Evolutionary conservation across 352 stramenopile species (phyloP).

Genomic region (Hyaloperonospora brassicae): DNA sequence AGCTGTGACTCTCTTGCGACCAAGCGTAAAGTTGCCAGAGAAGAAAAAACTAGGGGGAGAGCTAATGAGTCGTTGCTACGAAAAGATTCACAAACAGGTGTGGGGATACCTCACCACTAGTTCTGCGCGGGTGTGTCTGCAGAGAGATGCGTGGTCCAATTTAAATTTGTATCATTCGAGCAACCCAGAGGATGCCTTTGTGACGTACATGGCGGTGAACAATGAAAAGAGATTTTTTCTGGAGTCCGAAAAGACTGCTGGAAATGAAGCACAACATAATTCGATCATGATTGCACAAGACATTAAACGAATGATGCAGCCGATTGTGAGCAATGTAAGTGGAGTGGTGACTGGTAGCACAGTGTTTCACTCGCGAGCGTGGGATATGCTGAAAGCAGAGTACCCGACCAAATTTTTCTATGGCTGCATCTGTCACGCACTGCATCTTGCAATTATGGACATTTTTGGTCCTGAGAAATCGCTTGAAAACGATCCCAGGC

Average conservation of each 20-base stretch:
- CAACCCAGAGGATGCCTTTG: conserved; percentile 56
- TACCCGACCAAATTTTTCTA: conserved; percentile 86
- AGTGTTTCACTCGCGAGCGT: conserved; percentile 62
- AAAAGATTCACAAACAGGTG: conserved; percentile 83
- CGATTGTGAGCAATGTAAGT: conserved; percentile 58
- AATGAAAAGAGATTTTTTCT: conserved; percentile 77
- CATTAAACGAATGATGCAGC: conserved; percentile 75
- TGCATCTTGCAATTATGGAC: conserved; percentile 76
- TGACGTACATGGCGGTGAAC: conserved; percentile 76
- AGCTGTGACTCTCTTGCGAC: conserved; percentile 47
- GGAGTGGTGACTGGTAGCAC: conserved; percentile 72
- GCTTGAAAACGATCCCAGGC: conserved; percentile 59
- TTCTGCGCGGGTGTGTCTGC: conserved; percentile 54
- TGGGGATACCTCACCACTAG: conserved; percentile 66
- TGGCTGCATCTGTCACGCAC: conserved; percentile 70
- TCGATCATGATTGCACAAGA: conserved; percentile 77
- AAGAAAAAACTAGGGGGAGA: conserved; percentile 64
- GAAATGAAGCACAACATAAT: conserved; percentile 56
- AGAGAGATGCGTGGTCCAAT: conserved; percentile 73
- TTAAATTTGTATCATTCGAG: conserved; percentile 70
- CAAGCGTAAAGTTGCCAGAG: conserved; percentile 54
- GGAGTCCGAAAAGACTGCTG: conserved; percentile 58
- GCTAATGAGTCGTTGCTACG: conserved; percentile 60
- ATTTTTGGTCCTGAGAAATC: conserved; percentile 69
- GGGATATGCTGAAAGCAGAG: conserved; percentile 78